Base-by-base conservation (phyloP, 2,329 filamentous ascomycete genomes). In the Aspergillus sp. region DNA sequence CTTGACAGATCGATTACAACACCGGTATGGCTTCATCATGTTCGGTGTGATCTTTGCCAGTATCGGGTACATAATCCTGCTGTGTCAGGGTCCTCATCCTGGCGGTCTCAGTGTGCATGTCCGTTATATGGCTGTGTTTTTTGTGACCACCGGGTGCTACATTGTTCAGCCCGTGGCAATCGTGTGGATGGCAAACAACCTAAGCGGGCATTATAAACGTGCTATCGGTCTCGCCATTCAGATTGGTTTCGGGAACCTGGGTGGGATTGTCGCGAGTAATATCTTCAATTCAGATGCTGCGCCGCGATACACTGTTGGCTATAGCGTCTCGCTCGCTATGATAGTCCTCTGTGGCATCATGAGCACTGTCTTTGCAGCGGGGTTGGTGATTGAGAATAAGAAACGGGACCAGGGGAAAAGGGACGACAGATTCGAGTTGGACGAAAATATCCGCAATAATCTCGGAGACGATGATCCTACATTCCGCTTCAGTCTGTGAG, bases 131-230 rank as follows among this genome's bases (percentile, higher is more conserved):
- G 58, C 51, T 17, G 56, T 65, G 44, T 63, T 65, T 49, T 62
- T 65, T 22, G 53, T 65, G 32, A 55, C 58, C 49, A 45, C 50
- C 2, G 61, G 63, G 8, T 59, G 58, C 24, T 63, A 57, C 41
- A 63, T 67, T 35, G 59, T 62, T 43, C 65, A 67, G 59, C 66
- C 68, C 0, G 62, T 69, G 40, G 56, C 64, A 46, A 67, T 71
- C 1, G 68, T 69, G 13, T 69, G 62, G 60, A 56, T 71, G 11
- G 72, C 68, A 16, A 71, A 71, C 33, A 76, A 77, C 46, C 54
- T 76, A 2, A 62, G 68, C 10, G 72, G 72, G 9, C 65, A 66
- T 53, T 67, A 69, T 36, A 68, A 71, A 47, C 69, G 73, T 13
- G 72, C 72, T 3, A 63, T 76, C 7, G 71, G 70, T 3, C 71